Percentiles rank a stretch among this genome's conserved stretches.
These are phyloP conservation scores for Euphrasia arctica DNA, from an alignment of 305 asterid genomes.

Conservation along the genomic window DNA sequence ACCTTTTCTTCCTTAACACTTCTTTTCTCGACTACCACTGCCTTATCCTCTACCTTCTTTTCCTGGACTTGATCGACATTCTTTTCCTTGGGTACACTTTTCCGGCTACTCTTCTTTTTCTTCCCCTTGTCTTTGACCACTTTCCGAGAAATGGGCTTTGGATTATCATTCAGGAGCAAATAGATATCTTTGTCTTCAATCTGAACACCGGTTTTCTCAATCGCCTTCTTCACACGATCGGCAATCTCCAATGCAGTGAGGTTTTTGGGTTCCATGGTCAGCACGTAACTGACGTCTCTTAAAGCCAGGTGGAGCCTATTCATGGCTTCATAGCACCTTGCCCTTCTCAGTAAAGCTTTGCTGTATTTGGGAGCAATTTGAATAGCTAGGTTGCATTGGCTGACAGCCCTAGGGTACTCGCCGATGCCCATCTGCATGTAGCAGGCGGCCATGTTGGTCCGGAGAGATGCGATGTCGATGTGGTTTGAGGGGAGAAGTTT, in stretches of 20 bases:
- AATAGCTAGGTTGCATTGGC: constrained; percentile 84
- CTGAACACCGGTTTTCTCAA: constrained; percentile 15
- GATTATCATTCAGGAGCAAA: constrained; percentile 33
- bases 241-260: constrained; percentile 63
- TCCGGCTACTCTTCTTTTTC: constrained; percentile 56
- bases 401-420: constrained; percentile 83
- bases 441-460: constrained; percentile 86
- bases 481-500: constrained; percentile 71
- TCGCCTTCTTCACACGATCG: background rate
- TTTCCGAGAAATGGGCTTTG: constrained; percentile 40
- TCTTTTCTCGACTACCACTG: constrained; percentile 59
- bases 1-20: constrained; percentile 71
- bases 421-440: constrained; percentile 91
- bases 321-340: constrained; percentile 71
- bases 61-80: constrained; percentile 42
- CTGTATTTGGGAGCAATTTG: constrained; percentile 82
- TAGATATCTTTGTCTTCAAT: constrained; percentile 53
- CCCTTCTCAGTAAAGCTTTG: constrained; percentile 83
- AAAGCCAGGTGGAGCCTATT: constrained; percentile 72
- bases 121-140: constrained; percentile 48
- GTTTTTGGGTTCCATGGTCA: constrained; percentile 80
- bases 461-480: constrained; percentile 75
- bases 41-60: constrained; percentile 61
- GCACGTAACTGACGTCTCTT: constrained; percentile 62
- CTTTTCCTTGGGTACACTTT: constrained; percentile 42